Evolutionary conservation across 768 basidiomycete genomes (phyloP), one percentile per base, ranked within the genome.

Genomic region (Floccularia luteovirens): DNA sequence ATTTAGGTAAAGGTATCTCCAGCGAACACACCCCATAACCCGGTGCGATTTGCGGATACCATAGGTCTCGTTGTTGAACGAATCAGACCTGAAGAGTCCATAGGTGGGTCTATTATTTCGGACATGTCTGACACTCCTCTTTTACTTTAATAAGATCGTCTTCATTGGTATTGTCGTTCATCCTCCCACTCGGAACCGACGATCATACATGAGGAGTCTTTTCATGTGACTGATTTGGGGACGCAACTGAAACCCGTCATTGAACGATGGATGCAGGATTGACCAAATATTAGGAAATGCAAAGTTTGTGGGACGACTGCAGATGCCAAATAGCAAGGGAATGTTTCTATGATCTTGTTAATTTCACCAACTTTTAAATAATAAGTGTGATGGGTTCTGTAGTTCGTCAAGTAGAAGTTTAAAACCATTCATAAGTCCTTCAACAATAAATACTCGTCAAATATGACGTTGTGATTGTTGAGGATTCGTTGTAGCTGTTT

Each of bases 21-120:
- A 94, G 94, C 81, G 1, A 96, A 97, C 56, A 96, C 90, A 0
- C 94, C 94, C 0, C 94, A 99, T 61, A 96, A 94, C 52, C 94
- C 94, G 4, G 84, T 93, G 21, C 77, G 94, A 14, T 94, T 83
- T 51, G 80, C 80, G 1, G 69, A 97, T 59, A 97, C 94, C 0
- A 80, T 96, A 36, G 94, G 94, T 1, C 68, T 97, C 13, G 94
- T 98, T 16, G 66, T 94, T 23, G 94, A 99, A 59, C 77, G 90
- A 12, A 77, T 83, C 19, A 70, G 94, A 23, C 91, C 92, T 0
- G 66, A 69, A n/a, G 66, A 54, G 3, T 77, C 90, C 1, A 63
- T 79, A 37, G 94, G 94, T 90, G 45, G 17, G 24, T n/a, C 22
- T 27, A 24, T 32, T 13, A 3, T 5, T 31, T 3, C 10, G 8